Evolutionary conservation across 257 asterid species (phyloP), one percentile per base, ranked within the genome.

Genomic region (Solanum medicagineum): DNA sequence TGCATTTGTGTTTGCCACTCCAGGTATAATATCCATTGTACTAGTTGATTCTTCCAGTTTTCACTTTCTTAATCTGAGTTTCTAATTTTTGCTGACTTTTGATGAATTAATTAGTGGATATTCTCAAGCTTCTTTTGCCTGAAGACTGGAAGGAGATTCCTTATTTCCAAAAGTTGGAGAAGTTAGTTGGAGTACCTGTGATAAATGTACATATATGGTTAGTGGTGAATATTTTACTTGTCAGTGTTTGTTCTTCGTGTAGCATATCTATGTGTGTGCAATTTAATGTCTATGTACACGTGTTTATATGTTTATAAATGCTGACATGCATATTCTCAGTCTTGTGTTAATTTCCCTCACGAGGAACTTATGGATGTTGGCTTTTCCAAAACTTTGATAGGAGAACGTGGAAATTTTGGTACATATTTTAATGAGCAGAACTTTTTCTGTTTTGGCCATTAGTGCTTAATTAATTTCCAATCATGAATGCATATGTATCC

Each of bases 111-210:
- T 70, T 90, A 96, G 98, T 96, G 90, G 98, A 94, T 89, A 91
- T 93, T 86, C 86, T 96, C 87, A 96, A 96, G 94, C 95, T 94
- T 79, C 94, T 96, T 89, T 88, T 94, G 81, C 99, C 99, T n/a
- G 92, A 93, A 53, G 93, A 93, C 42, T 96, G 99, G 98, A 93
- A 91, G 89, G 95, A 93, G 90, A 91, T 92, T 5, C 91, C 90
- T 6, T 96, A 96, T 89, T 96, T 96, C 92, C 90, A 87, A 29
- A 94, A 93, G 87, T 85, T 93, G 93, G 98, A 93, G 86, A 93
- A 93, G 88, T 83, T 94, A 89, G 98, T 96, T 11, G 99, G 99
- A 75, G 99, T 96, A 87, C 99, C 99, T 12, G 98, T 96, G 83
- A 96, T 96, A 86, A 96, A 94, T 88, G 96, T 96, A 22, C 98